Conservation (phyloP, 2,329 filamentous ascomycete genomes). For the Penicillium verrucosum region DNA sequence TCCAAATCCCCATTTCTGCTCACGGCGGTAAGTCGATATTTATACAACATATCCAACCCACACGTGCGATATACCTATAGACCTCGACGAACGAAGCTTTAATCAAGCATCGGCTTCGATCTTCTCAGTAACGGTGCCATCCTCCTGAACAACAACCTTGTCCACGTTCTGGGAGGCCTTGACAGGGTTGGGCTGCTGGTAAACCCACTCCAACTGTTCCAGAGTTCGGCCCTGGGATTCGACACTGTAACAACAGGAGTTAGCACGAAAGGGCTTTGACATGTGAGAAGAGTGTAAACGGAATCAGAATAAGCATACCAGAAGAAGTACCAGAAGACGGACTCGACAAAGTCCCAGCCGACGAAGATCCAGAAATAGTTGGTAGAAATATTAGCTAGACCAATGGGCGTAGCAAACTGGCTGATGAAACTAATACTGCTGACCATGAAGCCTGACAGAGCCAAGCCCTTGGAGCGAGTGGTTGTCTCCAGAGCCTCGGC, state of each 20-base stretch:
- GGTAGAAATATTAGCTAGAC: slow-evolving; percentile 42
- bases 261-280: not conserved
- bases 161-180: slow-evolving; percentile 50
- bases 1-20: not conserved
- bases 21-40: not conserved
- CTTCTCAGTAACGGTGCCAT: slow-evolving; percentile 49
- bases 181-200: slow-evolving; percentile 50
- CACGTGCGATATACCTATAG: not conserved
- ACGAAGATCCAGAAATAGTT: slow-evolving; percentile 47
- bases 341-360: slow-evolving; percentile 48
- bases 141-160: slow-evolving; percentile 47
- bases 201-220: slow-evolving; percentile 52
- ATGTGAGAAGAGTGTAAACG: not conserved
- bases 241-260: slow-evolving; percentile 35
- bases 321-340: slow-evolving; percentile 47
- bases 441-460: slow-evolving; percentile 47
- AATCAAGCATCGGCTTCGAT: slow-evolving; percentile 30
- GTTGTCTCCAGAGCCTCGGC: slow-evolving; percentile 51
- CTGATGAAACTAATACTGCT: slow-evolving; percentile 50
- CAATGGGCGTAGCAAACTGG: slow-evolving; percentile 49
- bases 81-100: not conserved
- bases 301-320: slow-evolving; percentile 34
- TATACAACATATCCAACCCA: not conserved
- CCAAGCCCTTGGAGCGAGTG: slow-evolving; percentile 49
- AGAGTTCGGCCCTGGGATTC: slow-evolving; percentile 51